Conservation (phyloP, 345 rosid species). For the Acer campestre region DNA sequence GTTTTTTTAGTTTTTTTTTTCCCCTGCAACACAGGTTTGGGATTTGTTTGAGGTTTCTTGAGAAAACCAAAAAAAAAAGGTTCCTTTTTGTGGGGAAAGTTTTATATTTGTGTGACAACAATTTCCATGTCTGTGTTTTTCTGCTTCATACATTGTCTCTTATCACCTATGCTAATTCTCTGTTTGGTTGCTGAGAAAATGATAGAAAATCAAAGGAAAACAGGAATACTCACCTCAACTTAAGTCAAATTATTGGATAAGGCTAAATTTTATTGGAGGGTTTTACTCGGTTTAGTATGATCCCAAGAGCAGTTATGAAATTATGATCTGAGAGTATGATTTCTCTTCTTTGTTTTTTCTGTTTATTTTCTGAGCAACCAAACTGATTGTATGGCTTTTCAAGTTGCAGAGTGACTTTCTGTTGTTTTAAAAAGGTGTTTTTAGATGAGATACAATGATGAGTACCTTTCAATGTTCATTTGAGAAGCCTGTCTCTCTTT, state of each 20-base stretch:
- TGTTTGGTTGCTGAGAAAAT: constrained; percentile 31
- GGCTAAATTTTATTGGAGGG: neutral
- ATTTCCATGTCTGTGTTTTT: neutral
- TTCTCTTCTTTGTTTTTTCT: neutral
- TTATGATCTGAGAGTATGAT: neutral
- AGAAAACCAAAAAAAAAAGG: neutral
- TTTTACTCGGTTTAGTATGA: neutral
- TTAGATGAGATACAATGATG: neutral
- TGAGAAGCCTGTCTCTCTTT: neutral
- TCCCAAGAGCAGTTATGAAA: neutral
- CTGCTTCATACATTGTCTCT: neutral
- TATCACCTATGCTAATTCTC: constrained; percentile 6
- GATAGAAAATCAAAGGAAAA: constrained; percentile 7
- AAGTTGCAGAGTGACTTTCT: neutral
- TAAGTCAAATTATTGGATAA: neutral
- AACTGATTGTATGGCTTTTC: neutral
- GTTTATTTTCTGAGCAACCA: neutral
- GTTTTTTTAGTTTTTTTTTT: neutral
- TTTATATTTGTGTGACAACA: neutral
- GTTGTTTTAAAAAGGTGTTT: neutral
- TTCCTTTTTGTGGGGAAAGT: neutral
- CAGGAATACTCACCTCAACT: neutral
- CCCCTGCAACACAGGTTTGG: neutral
- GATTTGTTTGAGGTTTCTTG: neutral
- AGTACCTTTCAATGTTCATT: neutral